These are phyloP conservation scores for Apiotrichum veenhuisii DNA, from an alignment of 1,284 basidiomycete genomes.

Conservation along the genomic window DNA sequence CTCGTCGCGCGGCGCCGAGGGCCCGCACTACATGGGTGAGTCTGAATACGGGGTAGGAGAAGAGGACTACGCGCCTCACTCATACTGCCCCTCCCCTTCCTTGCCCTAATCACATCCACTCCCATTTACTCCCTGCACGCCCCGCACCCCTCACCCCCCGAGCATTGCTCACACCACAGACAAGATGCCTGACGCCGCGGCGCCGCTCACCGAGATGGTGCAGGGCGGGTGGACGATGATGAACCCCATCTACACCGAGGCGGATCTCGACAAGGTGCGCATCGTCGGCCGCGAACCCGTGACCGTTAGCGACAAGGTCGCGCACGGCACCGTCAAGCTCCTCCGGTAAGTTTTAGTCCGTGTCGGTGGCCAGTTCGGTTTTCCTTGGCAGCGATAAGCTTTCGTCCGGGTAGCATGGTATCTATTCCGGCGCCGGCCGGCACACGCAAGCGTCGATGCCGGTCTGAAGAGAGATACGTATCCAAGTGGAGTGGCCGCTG, in stretches of 20 bases:
- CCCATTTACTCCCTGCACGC: not conserved
- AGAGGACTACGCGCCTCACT: too few relatives aligned
- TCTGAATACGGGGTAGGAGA: too few relatives aligned
- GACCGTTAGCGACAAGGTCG: conserved; percentile 68
- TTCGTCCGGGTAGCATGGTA: too few relatives aligned
- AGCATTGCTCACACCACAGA: conserved; percentile 4
- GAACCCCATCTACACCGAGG: conserved; percentile 48
- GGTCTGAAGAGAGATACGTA: too few relatives aligned
- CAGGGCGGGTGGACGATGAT: conserved; percentile 45
- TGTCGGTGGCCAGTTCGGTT: too few relatives aligned
- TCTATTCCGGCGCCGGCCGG: too few relatives aligned
- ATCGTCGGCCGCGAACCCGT: conserved; percentile 66
- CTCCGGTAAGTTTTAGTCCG: conserved; percentile 52
- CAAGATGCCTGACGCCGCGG: not conserved
- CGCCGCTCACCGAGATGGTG: conserved; percentile 13
- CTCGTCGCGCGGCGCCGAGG: conserved; percentile 19
- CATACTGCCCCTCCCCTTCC: too few relatives aligned
- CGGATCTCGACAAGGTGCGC: conserved; percentile 53
- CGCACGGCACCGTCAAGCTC: conserved; percentile 61
- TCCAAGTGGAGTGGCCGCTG: too few relatives aligned
- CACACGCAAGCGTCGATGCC: too few relatives aligned
- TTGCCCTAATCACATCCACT: not conserved
- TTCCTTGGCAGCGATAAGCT: too few relatives aligned
- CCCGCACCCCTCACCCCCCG: too few relatives aligned
- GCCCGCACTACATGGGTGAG: conserved; percentile 42